Conservation (phyloP, 495 filamentous ascomycete genomes). For the Podospora comata region DNA sequence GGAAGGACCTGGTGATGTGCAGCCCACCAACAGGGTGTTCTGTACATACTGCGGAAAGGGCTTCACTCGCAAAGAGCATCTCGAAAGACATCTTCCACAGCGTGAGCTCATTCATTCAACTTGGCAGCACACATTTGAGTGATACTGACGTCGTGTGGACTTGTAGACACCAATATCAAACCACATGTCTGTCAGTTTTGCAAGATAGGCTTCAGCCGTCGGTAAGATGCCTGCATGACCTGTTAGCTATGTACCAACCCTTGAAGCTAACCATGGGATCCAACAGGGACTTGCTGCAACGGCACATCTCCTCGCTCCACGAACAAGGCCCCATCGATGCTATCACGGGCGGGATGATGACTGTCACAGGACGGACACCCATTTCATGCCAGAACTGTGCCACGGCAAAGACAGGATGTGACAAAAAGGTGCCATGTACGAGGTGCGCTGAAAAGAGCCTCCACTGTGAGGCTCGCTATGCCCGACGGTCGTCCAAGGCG, state of each 20-base stretch:
- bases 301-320: slow-evolving; percentile 55
- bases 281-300: slow-evolving; percentile 56
- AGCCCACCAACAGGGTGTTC: slow-evolving; percentile 44
- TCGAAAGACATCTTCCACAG: slow-evolving; percentile 59
- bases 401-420: slow-evolving; percentile 64
- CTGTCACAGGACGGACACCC: slow-evolving; percentile 39
- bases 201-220: slow-evolving; percentile 59
- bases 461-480: slow-evolving; percentile 52
- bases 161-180: slow-evolving; percentile 62
- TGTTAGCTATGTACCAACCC: background rate
- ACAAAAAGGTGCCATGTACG: slow-evolving; percentile 61
- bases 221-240: slow-evolving; percentile 38
- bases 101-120: slow-evolving; percentile 44
- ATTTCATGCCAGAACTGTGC: slow-evolving; percentile 61
- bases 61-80: slow-evolving; percentile 64
- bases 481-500: slow-evolving; percentile 53
- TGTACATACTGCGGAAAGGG: slow-evolving; percentile 62
- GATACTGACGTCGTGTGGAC: slow-evolving; percentile 23
- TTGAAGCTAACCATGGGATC: slow-evolving; percentile 22
- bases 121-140: background rate
- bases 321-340: slow-evolving; percentile 44
- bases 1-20: background rate
- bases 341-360: slow-evolving; percentile 36
- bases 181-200: slow-evolving; percentile 59
- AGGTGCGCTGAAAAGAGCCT: slow-evolving; percentile 58